A percentile compares a stretch with the other conserved stretches of the same genome.
Evolutionary conservation across 2,329 filamentous ascomycete genomes (phyloP).

Genomic region (Pseudocercospora musae): DNA sequence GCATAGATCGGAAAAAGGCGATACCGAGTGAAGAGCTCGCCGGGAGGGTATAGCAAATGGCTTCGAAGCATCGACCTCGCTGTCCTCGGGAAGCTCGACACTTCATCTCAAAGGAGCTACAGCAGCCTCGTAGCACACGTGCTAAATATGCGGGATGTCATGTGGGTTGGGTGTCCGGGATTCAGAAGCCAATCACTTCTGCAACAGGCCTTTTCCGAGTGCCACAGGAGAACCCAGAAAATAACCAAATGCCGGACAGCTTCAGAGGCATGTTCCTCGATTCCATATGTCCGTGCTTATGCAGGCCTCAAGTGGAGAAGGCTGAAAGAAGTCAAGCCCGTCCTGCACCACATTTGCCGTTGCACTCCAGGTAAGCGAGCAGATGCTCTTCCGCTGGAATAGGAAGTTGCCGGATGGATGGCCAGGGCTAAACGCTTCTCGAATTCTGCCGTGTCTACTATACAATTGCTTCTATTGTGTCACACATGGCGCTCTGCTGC

Average conservation of each 20-base stretch:
- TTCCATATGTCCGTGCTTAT: too few species aligned
- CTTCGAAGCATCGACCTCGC: not conserved
- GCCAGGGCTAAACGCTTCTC: not conserved
- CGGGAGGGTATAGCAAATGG: not conserved
- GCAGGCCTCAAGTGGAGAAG: too few species aligned
- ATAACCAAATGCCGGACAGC: not conserved
- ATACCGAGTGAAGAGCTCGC: not conserved
- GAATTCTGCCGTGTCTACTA: not conserved
- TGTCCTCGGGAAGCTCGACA: not conserved
- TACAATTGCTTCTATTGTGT: not conserved
- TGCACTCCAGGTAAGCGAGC: not conserved
- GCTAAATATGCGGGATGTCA: not conserved
- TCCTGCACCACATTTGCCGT: too few species aligned
- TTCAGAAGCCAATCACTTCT: not conserved
- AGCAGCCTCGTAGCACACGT: not conserved
- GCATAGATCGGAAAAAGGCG: not conserved
- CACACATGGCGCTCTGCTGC: not conserved
- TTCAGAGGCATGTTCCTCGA: not conserved
- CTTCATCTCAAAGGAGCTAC: not conserved
- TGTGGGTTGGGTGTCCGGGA: not conserved
- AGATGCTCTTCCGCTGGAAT: not conserved
- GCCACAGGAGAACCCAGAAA: not conserved
- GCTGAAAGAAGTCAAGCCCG: too few species aligned
- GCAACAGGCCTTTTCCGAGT: too few species aligned
- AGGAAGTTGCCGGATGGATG: not conserved